Conservation (phyloP, 176 grass and related monocot species). For the Bolboschoenus planiculmis region DNA sequence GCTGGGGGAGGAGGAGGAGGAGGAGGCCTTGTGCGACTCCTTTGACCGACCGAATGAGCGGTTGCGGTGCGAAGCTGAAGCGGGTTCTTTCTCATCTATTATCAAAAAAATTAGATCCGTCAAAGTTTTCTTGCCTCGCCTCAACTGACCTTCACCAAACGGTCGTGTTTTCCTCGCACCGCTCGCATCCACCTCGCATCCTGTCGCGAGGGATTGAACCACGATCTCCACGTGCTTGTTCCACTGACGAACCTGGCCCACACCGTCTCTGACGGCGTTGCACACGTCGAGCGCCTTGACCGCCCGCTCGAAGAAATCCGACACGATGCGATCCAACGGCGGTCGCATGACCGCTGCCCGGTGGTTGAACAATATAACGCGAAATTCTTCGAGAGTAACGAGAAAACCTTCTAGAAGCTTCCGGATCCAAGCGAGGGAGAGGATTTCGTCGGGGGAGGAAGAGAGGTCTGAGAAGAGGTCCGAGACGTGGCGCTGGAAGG, state of each 20-base stretch:
- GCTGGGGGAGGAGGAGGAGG: conserved; percentile 15
- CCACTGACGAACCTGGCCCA: conserved; percentile 75
- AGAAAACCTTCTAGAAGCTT: conserved; percentile 70
- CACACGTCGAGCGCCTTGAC: conserved; percentile 92
- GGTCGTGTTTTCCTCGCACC: background rate
- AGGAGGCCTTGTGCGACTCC: conserved; percentile 26
- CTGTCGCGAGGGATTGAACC: conserved; percentile 40
- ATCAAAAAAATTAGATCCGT: conserved; percentile 72
- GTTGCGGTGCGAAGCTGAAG: conserved; percentile 60
- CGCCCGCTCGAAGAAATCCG: conserved; percentile 66
- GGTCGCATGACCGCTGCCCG: conserved; percentile 20
- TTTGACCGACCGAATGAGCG: conserved; percentile 82
- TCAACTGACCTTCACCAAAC: conserved; percentile 56
- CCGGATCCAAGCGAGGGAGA: conserved; percentile 65
- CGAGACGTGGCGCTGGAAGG: conserved; percentile 57
- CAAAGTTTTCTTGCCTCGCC: conserved; percentile 66
- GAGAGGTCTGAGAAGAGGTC: conserved; percentile 39
- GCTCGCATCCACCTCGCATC: conserved; percentile 10
- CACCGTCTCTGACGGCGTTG: conserved; percentile 77
- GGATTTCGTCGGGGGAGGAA: conserved; percentile 22
- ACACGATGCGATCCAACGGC: conserved; percentile 30
- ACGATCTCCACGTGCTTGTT: conserved; percentile 69
- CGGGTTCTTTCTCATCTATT: conserved; percentile 57
- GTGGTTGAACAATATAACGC: conserved; percentile 31
- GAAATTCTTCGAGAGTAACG: conserved; percentile 64